Conservation (phyloP, 805 yeast genomes). For the Candida tallmaniae region DNA sequence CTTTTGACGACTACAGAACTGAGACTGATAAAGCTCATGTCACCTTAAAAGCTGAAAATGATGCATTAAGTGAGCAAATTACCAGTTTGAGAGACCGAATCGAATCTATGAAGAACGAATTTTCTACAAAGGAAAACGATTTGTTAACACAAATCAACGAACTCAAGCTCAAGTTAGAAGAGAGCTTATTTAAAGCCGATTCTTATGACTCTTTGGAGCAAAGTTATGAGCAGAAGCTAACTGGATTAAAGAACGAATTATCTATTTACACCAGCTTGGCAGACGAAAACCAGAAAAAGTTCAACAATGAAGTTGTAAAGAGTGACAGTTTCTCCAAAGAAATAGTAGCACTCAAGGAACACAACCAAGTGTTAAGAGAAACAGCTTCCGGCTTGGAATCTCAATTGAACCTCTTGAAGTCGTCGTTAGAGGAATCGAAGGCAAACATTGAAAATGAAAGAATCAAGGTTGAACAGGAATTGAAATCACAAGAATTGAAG, state of each 20-base stretch:
- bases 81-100: slow-evolving; percentile 17
- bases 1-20: slow-evolving; percentile 42
- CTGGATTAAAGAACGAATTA: slow-evolving; percentile 26
- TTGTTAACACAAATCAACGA: slow-evolving; percentile 22
- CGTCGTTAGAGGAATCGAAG: slow-evolving; percentile 11
- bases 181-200: slow-evolving; percentile 24
- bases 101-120: slow-evolving; percentile 17
- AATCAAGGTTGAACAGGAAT: slow-evolving; percentile 22
- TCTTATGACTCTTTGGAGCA: slow-evolving; percentile 29
- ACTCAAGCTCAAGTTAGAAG: slow-evolving; percentile 20
- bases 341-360: slow-evolving; percentile 15
- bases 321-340: slow-evolving; percentile 49
- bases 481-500: slow-evolving; percentile 41
- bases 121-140: slow-evolving; percentile 16
- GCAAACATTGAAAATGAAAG: slow-evolving; percentile 21
- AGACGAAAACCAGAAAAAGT: slow-evolving; percentile 47
- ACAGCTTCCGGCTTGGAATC: slow-evolving; percentile 8
- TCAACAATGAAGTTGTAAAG: slow-evolving; percentile 50
- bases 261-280: slow-evolving; percentile 43
- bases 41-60: slow-evolving; percentile 21
- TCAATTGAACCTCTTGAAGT: slow-evolving; percentile 11
- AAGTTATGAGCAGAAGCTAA: slow-evolving; percentile 28
- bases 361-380: slow-evolving; percentile 13
- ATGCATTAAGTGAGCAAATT: slow-evolving; percentile 17
- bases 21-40: slow-evolving; percentile 20